Base-by-base conservation (phyloP, 129 eudicot genomes). In the Rutidosis leptorrhynchoides region DNA sequence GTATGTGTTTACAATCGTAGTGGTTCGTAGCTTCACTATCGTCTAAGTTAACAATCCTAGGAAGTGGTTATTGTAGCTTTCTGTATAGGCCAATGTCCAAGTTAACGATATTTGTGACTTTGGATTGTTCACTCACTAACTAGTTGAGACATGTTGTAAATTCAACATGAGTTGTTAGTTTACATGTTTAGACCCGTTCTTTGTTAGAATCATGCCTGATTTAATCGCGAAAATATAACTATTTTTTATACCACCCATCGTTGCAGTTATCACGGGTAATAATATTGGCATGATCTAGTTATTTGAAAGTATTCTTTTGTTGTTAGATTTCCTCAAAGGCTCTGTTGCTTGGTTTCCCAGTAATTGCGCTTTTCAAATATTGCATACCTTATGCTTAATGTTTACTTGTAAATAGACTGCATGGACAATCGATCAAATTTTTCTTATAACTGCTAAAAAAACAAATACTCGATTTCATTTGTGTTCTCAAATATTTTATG, bases 401-500 rank as follows among this genome's bases (percentile, higher is more conserved):
- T 7, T 7, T 32, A 32, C 42, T 2, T 35, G 42, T 9, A 8
- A n/a, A 5, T n/a, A 17, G 55, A 17, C 11, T 49, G 55, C 7
- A 9, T 21, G 19, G 23, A 14, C 23, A 17, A 17, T 20, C 12
- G 1, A 24, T 55, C 27, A 3, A 55, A 2, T 11, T 55, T 55
- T 8, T 0, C 30, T 1, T 11, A 11, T 55, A 23, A 55, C 0
- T 55, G 24, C 3, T 0, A 9, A 20, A 20, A 8, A 61, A 0
- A 6, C 43, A 61, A 19, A 4, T 1, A 37, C 5, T 24, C 3
- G 40, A 43, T 32, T 30, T 29, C 45, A 22, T 23, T 0, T 65
- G 27, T 48, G 56, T 49, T 11, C 66, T 62, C 11, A 46, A 61
- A 20, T 16, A 1, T 46, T 63, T 73, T 48, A 68, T 33, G 25